Evolutionary conservation across 345 rosid genomes (phyloP).

Genomic region (Citrus reticulata): DNA sequence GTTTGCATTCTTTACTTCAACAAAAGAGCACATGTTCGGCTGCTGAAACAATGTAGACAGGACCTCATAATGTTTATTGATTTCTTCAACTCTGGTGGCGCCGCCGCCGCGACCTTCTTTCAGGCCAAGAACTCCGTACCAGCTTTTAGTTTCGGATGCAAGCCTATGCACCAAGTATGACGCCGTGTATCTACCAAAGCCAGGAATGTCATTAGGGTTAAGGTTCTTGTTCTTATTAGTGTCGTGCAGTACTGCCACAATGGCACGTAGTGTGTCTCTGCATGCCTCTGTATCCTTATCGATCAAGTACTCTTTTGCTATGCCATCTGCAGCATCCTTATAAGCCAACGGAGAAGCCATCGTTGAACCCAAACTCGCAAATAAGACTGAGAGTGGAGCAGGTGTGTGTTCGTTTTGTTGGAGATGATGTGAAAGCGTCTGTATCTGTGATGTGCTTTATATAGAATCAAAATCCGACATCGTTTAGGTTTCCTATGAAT

Average conservation of each 20-base stretch:
- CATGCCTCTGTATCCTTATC: too few species aligned
- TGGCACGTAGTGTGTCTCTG: too few species aligned
- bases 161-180: background rate
- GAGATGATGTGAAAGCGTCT: background rate
- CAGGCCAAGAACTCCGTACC: background rate
- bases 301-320: too few species aligned
- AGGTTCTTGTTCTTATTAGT: too few species aligned
- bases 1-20: background rate
- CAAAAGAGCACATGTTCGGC: background rate
- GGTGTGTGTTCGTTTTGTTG: background rate
- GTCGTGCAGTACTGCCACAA: too few species aligned
- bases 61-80: background rate
- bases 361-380: too few species aligned
- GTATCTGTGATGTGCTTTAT: too few species aligned
- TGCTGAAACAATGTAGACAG: background rate
- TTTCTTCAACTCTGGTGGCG: background rate
- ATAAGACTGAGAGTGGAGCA: too few species aligned
- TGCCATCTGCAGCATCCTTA: too few species aligned
- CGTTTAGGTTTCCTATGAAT: background rate
- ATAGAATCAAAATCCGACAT: background rate
- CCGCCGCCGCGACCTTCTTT: background rate
- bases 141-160: background rate
- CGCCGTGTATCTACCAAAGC: too few species aligned
- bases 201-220: too few species aligned
- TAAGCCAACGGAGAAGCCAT: too few species aligned